Percentiles rank a stretch among this genome's conserved stretches.
These are phyloP conservation scores for Ascochyta lentis DNA, from an alignment of 2,329 filamentous ascomycete species.

Conservation along the genomic window DNA sequence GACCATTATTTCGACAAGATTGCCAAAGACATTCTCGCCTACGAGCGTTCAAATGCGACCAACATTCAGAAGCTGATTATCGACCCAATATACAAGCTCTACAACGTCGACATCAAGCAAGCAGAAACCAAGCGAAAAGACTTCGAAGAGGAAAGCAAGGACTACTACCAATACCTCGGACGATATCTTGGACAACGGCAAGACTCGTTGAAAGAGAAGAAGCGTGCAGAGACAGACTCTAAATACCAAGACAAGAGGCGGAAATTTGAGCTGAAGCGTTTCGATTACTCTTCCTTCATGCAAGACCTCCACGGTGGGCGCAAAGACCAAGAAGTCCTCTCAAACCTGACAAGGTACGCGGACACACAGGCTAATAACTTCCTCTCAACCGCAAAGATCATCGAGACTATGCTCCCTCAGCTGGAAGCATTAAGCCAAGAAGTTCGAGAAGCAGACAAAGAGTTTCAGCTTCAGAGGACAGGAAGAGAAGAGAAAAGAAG, in stretches of 20 bases:
- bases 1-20: constrained; percentile 99
- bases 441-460: constrained; percentile 93
- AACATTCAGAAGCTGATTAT: constrained; percentile 94
- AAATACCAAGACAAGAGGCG: constrained; percentile 95
- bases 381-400: constrained; percentile 80
- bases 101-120: constrained; percentile 96
- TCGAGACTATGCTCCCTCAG: constrained; percentile 86
- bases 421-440: constrained; percentile 86
- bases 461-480: constrained; percentile 93
- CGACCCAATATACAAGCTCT: constrained; percentile 88
- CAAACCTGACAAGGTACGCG: constrained; percentile 91
- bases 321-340: constrained; percentile 96
- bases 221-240: constrained; percentile 89
- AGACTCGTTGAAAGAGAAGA: constrained; percentile 97
- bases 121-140: constrained; percentile 96
- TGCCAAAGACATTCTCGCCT: constrained; percentile 84
- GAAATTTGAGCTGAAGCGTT: constrained; percentile 95
- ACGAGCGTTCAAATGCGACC: constrained; percentile 81
- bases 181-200: constrained; percentile 95
- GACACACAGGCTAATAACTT: constrained; percentile 88
- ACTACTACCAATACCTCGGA: constrained; percentile 95
- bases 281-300: constrained; percentile 99
- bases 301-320: constrained; percentile 98
- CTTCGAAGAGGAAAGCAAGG: constrained; percentile 98
- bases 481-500: constrained; percentile 95